Evolutionary conservation across 1,284 basidiomycete genomes (phyloP), one percentile per base, ranked within the genome.

Genomic region (Cutaneotrichosporon dermatis): DNA sequence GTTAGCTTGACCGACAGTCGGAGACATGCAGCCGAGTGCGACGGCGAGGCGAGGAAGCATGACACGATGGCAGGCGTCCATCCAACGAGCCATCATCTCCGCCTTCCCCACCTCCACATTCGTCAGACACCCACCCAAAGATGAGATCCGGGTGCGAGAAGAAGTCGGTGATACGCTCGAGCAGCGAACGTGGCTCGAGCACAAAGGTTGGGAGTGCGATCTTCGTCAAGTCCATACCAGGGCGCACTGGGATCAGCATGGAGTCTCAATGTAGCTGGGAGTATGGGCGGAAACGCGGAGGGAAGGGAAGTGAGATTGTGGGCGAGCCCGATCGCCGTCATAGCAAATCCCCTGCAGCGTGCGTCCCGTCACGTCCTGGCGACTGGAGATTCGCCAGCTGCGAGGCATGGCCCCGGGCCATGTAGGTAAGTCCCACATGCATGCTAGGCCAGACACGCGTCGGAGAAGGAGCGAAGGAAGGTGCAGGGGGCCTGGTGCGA

Each of bases 121-220:
- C 33, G 4, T 4, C 16, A 7, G 16, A n/a, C 4, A 60, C 57
- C 25, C 54, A 83, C 89, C 80, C 73, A 64, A 76, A 98, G 75
- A 99, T 88, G 73, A 98, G 86, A 80, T 99, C 94, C 34, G 96
- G 93, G 80, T 98, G 95, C 62, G 92, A 91, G 88, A 99, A 94
- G 78, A 99, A 99, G 81, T 99, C 96, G 44, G 93, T 96, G 73
- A 97, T 94, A 67, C 93, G 86, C 80, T 97, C 93, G 54, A 95
- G 84, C 87, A 96, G 90, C 45, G 75, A 76, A 69, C 92, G 82
- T 6, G 92, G 92, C 78, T 97, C 93, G 59, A 97, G 84, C 0
- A 97, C 93, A 70, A 97, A 97, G 0, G 92, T 96, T 49, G 89
- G 90, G 76, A 92, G 88, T 13, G 94, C 92, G 64, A 97, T 92